A percentile compares a stretch with the other conserved stretches of the same genome.
phyloP scores from a whole-genome alignment of 495 filamentous ascomycete species.

The Penicillium longicatenatum region DNA sequence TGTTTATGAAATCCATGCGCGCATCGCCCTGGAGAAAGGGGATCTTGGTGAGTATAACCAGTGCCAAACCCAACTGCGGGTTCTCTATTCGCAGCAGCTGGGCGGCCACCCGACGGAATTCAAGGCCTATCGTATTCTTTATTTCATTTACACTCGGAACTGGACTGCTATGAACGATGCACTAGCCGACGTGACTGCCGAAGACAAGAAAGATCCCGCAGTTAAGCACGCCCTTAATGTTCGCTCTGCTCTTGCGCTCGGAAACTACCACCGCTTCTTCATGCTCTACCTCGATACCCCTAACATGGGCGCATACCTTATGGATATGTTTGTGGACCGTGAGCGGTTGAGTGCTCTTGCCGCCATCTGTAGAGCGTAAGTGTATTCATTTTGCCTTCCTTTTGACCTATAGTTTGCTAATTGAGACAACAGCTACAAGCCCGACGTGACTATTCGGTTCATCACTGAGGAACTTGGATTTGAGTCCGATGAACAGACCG shows the following conservation, averaged over 20 bases:
- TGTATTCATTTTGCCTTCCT: conserved; percentile 22
- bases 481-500: conserved; percentile 86
- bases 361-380: conserved; percentile 92
- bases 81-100: conserved; percentile 80
- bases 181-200: conserved; percentile 93
- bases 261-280: conserved; percentile 98
- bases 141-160: conserved; percentile 99
- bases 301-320: conserved; percentile 96
- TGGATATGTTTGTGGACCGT: conserved; percentile 97
- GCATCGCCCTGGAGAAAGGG: conserved; percentile 96
- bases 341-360: conserved; percentile 89
- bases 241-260: conserved; percentile 85
- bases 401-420: conserved; percentile 38
- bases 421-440: conserved; percentile 74
- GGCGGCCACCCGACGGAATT: conserved; percentile 94
- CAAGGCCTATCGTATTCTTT: conserved; percentile 99
- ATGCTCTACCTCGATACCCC: conserved; percentile 90
- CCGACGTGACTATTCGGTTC: conserved; percentile 83
- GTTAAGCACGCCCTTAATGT: conserved; percentile 93
- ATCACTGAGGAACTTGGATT: conserved; percentile 95
- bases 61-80: conserved; percentile 96
- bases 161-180: conserved; percentile 97
- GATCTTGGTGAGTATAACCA: conserved; percentile 99
- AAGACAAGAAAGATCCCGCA: conserved; percentile 82
- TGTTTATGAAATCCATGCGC: conserved; percentile 96